phyloP scores from a whole-genome alignment of 768 basidiomycete species.

The Nidularia pulvinata region DNA sequence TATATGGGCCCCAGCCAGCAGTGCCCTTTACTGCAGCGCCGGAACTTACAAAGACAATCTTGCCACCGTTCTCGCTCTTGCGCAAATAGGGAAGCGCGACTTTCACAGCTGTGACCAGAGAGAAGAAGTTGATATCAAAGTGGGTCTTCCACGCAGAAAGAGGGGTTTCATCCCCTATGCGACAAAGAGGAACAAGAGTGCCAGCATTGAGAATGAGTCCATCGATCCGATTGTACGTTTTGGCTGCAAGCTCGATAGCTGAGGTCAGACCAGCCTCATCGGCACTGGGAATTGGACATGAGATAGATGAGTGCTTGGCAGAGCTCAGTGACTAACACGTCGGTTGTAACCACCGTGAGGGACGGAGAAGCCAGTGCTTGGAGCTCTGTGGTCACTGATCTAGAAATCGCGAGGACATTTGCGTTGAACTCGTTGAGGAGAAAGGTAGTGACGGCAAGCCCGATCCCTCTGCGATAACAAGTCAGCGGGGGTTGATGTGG shows the following conservation, averaged over 20 bases:
- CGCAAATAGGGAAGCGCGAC: conserved; percentile 71
- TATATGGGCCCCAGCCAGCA: conserved; percentile 81
- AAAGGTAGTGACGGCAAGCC: conserved; percentile 72
- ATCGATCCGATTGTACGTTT: conserved; percentile 66
- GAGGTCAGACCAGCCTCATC: conserved; percentile 50
- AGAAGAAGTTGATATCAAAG: conserved; percentile 91
- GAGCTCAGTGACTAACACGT: conserved; percentile 58
- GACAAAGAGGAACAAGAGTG: conserved; percentile 67
- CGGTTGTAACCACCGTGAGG: conserved; percentile 63
- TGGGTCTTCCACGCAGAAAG: conserved; percentile 65
- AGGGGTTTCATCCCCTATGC: conserved; percentile 47
- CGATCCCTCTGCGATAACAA: conserved; percentile 51
- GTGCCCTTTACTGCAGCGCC: conserved; percentile 74
- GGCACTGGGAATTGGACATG: conserved; percentile 38
- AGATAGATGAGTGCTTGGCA: conserved; percentile 6
- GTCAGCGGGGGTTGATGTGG: conserved; percentile 5
- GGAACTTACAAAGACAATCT: conserved; percentile 82
- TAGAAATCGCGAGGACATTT: conserved; percentile 76
- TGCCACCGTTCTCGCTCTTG: conserved; percentile 53
- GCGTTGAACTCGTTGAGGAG: conserved; percentile 64
- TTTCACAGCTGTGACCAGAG: conserved; percentile 70
- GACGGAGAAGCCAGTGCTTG: conserved; percentile 36
- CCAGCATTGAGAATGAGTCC: conserved; percentile 88
- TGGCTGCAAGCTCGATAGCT: conserved; percentile 54
- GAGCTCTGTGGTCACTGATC: conserved; percentile 63